A percentile compares a stretch with the other conserved stretches of the same genome.
These are phyloP conservation scores for Arthrobotrys pseudoclavata DNA, from an alignment of 2,329 filamentous ascomycete species.

Conservation along the genomic window DNA sequence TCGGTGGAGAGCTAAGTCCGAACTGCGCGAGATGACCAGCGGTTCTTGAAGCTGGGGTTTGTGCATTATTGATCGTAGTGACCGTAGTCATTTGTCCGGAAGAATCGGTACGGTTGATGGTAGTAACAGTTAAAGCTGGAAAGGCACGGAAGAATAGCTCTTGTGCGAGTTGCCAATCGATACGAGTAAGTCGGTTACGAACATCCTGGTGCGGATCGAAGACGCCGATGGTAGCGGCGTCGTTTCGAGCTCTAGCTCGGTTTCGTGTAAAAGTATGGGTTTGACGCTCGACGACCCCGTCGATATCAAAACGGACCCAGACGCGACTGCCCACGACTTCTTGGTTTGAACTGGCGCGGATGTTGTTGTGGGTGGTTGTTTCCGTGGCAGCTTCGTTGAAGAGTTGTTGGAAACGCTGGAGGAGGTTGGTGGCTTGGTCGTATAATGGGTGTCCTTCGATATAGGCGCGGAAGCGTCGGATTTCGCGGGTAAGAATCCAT, in stretches of 20 bases:
- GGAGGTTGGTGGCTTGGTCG: constrained; percentile 5
- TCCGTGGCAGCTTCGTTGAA: not conserved
- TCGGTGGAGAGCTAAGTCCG: not conserved
- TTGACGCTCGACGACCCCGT: not conserved
- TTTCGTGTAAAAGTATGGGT: not conserved
- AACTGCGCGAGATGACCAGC: constrained; percentile 17
- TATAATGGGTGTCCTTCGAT: constrained; percentile 8
- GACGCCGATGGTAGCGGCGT: not conserved
- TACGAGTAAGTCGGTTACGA: constrained; percentile 7
- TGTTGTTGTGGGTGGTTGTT: not conserved
- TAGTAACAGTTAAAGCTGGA: not conserved
- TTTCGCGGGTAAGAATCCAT: constrained; percentile 6
- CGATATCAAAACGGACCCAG: constrained; percentile 23
- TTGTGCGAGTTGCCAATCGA: constrained; percentile 18
- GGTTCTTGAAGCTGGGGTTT: constrained; percentile 14
- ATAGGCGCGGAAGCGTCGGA: constrained; percentile 8
- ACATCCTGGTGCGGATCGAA: constrained; percentile 1
- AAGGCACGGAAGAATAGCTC: constrained; percentile 19
- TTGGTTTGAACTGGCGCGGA: not conserved
- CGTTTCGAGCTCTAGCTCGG: constrained; percentile 10
- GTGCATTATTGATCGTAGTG: constrained; percentile 6
- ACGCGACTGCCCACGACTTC: not conserved
- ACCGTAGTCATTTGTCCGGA: not conserved
- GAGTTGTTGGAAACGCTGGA: constrained; percentile 12
- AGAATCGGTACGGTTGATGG: not conserved